Conservation (phyloP, 1,284 basidiomycete species). For the Leccinum pachyderme region DNA sequence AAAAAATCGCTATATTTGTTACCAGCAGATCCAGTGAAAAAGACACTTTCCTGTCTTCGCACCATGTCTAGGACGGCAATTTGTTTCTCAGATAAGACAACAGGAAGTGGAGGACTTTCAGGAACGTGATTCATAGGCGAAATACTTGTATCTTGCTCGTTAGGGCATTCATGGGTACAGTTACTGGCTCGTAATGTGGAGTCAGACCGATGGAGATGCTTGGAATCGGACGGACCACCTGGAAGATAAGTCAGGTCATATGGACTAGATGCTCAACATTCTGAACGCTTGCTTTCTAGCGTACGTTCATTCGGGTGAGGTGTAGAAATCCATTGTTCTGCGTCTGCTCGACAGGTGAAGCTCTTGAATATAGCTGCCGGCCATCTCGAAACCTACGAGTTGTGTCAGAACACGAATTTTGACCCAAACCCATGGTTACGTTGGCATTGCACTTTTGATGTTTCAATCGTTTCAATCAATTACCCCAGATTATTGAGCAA, state of each 20-base stretch:
- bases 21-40: slow-evolving; percentile 86
- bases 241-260: slow-evolving; percentile 1
- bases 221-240: slow-evolving; percentile 8
- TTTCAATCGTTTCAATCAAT: neutral
- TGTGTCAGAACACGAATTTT: slow-evolving; percentile 2
- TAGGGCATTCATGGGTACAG: neutral
- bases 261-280: neutral
- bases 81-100: slow-evolving; percentile 50
- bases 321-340: slow-evolving; percentile 45
- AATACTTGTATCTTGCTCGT: neutral
- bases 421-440: slow-evolving; percentile 22
- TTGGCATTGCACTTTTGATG: slow-evolving; percentile 41
- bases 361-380: slow-evolving; percentile 49
- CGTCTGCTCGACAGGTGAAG: slow-evolving; percentile 42
- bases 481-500: neutral
- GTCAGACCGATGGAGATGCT: neutral
- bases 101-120: neutral
- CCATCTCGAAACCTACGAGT: slow-evolving; percentile 45
- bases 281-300: slow-evolving; percentile 6
- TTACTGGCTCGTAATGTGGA: neutral
- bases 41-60: slow-evolving; percentile 55
- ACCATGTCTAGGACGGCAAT: slow-evolving; percentile 50
- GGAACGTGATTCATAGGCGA: neutral
- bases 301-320: slow-evolving; percentile 15
- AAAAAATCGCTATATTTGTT: slow-evolving; percentile 13